These are phyloP conservation scores for Microsporum ferrugineum DNA, from an alignment of 2,329 filamentous ascomycete species.

Conservation along the genomic window DNA sequence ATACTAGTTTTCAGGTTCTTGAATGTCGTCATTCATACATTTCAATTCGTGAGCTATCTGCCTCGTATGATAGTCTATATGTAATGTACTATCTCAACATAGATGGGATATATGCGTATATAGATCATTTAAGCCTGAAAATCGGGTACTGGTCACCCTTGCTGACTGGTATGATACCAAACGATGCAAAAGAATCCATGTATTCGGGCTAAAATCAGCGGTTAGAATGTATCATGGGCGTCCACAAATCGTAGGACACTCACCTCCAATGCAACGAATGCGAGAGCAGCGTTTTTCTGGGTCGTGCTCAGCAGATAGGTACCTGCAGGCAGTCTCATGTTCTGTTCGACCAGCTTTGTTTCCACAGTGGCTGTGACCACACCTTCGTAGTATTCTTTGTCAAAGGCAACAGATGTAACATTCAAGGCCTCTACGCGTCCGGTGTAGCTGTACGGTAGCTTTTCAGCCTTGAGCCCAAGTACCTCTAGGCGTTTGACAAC, in stretches of 20 bases:
- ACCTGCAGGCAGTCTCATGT: conserved; percentile 2
- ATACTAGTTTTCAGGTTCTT: no score
- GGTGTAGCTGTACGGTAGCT: background rate
- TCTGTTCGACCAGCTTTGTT: background rate
- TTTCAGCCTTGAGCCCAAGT: background rate
- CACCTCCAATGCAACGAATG: conserved; percentile 6
- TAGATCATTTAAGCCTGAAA: background rate
- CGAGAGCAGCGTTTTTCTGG: conserved; percentile 8
- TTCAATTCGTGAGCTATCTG: background rate
- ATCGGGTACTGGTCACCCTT: conserved; percentile 6
- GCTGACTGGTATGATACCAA: conserved; percentile 3
- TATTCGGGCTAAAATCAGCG: conserved; percentile 2
- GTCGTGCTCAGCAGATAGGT: background rate
- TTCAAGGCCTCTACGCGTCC: conserved; percentile 6
- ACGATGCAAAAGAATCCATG: conserved; percentile 7
- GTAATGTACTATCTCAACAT: background rate
- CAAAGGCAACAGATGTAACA: conserved; percentile 2
- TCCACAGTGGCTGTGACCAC: background rate
- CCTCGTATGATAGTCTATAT: background rate
- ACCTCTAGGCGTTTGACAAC: conserved; percentile 1
- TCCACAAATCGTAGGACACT: background rate
- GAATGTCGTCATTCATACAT: no score
- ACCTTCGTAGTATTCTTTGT: conserved; percentile 3
- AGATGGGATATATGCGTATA: background rate
- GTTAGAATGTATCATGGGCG: background rate